Evolutionary conservation across 441 rosid genomes (phyloP).

Genomic region (Macaranga tanarius): DNA sequence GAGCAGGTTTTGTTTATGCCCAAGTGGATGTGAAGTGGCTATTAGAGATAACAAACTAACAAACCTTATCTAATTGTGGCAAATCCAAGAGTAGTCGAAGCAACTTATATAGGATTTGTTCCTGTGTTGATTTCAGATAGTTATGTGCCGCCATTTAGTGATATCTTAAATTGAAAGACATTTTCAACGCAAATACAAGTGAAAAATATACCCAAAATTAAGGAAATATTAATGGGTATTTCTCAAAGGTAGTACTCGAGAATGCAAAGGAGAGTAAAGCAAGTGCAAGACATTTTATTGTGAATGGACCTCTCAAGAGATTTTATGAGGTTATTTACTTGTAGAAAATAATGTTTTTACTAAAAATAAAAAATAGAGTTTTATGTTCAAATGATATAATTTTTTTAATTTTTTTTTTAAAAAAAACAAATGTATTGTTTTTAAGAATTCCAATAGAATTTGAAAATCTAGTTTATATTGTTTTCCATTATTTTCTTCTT

Average conservation of each 20-base stretch:
- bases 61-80: too few species aligned
- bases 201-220: conserved; percentile 53
- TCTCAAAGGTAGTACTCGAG: conserved; percentile 48
- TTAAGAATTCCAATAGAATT: too few species aligned
- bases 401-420: too few species aligned
- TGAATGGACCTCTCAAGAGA: conserved; percentile 64
- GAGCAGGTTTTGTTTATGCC: conserved; percentile 79
- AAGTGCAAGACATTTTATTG: conserved; percentile 66
- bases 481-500: too few species aligned
- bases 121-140: conserved; percentile 69
- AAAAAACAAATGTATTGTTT: too few species aligned
- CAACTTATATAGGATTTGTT: conserved; percentile 69
- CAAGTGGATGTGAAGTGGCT: conserved; percentile 86
- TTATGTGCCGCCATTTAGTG: conserved; percentile 73
- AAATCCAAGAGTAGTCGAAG: conserved; percentile 78
- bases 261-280: conserved; percentile 48
- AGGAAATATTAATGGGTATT: conserved; percentile 57
- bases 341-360: too few species aligned
- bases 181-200: conserved; percentile 56
- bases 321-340: too few species aligned
- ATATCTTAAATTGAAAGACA: conserved; percentile 74
- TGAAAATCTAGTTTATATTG: too few species aligned
- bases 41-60: too few species aligned
- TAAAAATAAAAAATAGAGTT: too few species aligned
- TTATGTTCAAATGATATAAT: too few species aligned